A percentile compares a stretch with the other conserved stretches of the same genome.
Conservation (phyloP, 495 filamentous ascomycete genomes). For the Neurospora tetrasperma region DNA sequence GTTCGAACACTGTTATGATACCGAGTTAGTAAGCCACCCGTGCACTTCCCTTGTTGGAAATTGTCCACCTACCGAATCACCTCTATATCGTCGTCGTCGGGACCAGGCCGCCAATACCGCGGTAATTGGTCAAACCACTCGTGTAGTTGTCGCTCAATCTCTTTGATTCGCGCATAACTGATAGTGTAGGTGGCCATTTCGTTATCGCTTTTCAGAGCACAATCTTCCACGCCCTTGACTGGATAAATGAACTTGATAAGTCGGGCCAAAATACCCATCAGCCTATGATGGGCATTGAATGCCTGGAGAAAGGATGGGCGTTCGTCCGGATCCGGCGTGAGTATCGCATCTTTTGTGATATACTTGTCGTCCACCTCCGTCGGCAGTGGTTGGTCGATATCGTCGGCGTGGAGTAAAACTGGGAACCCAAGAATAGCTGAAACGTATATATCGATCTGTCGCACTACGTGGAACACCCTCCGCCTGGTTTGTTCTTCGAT, state of each 20-base stretch:
- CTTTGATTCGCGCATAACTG: constrained; percentile 76
- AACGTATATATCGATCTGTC: constrained; percentile 91
- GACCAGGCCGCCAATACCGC: constrained; percentile 59
- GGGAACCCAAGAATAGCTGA: constrained; percentile 82
- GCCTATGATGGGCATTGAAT: constrained; percentile 71
- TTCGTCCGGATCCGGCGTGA: constrained; percentile 60
- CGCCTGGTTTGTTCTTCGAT: constrained; percentile 78
- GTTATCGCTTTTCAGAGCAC: constrained; percentile 29
- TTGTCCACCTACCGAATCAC: constrained; percentile 58
- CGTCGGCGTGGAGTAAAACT: constrained; percentile 71
- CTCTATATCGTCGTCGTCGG: constrained; percentile 54
- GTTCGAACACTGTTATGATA: constrained; percentile 58
- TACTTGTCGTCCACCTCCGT: constrained; percentile 82
- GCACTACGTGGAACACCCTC: constrained; percentile 80
- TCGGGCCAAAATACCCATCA: constrained; percentile 72
- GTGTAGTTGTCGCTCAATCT: constrained; percentile 80
- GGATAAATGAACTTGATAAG: constrained; percentile 87
- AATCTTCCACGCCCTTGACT: constrained; percentile 59
- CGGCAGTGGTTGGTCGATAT: constrained; percentile 85
- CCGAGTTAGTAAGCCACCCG: not conserved
- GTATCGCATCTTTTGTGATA: constrained; percentile 69
- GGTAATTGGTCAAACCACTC: constrained; percentile 77
- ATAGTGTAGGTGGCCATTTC: constrained; percentile 58
- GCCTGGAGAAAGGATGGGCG: constrained; percentile 63
- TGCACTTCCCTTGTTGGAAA: too few relatives aligned